These are phyloP conservation scores for Hemisphaericaspora xylofermentans DNA, from an alignment of 1,139 yeast species.

Conservation along the genomic window DNA sequence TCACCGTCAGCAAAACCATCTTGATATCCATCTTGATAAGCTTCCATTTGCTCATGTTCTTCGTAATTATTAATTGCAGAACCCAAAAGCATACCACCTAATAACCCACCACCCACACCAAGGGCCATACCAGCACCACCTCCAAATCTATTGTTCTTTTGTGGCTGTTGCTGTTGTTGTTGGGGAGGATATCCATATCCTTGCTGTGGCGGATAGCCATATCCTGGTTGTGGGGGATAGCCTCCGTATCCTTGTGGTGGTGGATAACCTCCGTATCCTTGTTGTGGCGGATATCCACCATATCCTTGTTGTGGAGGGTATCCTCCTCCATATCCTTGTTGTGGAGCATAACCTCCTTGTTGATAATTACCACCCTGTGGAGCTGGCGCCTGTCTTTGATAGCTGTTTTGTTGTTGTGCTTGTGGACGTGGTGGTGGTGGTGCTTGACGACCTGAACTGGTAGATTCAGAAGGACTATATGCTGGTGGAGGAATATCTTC, in stretches of 20 bases:
- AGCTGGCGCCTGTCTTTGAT: constrained; percentile 8
- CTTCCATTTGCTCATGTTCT: constrained; percentile 26
- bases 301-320: constrained; percentile 20
- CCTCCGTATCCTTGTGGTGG: constrained; percentile 17
- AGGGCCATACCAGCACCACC: constrained; percentile 51
- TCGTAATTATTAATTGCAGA: constrained; percentile 34
- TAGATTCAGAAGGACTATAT: constrained; percentile 27
- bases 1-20: constrained; percentile 29
- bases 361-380: constrained; percentile 7
- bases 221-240: constrained; percentile 16
- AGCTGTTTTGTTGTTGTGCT: constrained; percentile 12
- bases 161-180: constrained; percentile 21
- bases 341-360: constrained; percentile 7
- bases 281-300: constrained; percentile 19
- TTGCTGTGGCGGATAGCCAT: constrained; percentile 14
- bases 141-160: constrained; percentile 15
- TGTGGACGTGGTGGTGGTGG: constrained; percentile 19
- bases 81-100: constrained; percentile 70
- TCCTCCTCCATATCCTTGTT: constrained; percentile 15
- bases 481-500: constrained; percentile 37
- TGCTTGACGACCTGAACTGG: constrained; percentile 1
- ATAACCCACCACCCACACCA: constrained; percentile 80
- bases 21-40: constrained; percentile 33
- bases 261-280: constrained; percentile 17
- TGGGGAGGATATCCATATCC: constrained; percentile 17